These are phyloP conservation scores for Populus hybrid DNA, from an alignment of 441 rosid species.

Conservation along the genomic window DNA sequence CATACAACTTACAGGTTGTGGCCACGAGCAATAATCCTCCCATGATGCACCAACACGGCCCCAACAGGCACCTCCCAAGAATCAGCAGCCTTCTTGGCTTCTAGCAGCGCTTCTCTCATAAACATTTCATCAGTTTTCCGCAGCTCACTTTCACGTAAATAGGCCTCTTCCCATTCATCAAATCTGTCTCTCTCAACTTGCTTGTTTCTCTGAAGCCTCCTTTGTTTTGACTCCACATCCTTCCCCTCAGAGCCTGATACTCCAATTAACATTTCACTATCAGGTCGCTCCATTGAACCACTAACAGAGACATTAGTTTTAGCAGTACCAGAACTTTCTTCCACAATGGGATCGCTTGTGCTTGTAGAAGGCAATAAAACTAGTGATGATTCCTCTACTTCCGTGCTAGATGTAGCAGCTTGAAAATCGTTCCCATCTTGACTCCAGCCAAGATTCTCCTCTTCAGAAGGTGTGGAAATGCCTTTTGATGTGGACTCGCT, in stretches of 20 bases:
- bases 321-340: constrained; percentile 40
- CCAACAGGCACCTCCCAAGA: constrained; percentile 98
- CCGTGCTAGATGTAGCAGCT: constrained; percentile 32
- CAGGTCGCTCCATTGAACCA: constrained; percentile 41
- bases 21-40: constrained; percentile 92
- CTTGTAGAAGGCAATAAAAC: constrained; percentile 36
- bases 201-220: constrained; percentile 65
- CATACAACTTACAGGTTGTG: constrained; percentile 69
- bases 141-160: constrained; percentile 61
- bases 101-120: constrained; percentile 91
- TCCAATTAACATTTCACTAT: constrained; percentile 34
- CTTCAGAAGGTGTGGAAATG: constrained; percentile 39
- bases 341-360: constrained; percentile 30
- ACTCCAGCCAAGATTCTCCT: constrained; percentile 27
- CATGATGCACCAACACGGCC: constrained; percentile 86
- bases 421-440: constrained; percentile 36
- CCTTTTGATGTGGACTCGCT: constrained; percentile 38
- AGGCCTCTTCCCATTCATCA: constrained; percentile 99
- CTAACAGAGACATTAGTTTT: constrained; percentile 31
- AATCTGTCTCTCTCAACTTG: constrained; percentile 75
- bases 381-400: constrained; percentile 31
- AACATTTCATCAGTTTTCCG: constrained; percentile 72
- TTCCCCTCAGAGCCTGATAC: constrained; percentile 34
- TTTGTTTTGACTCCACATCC: constrained; percentile 46
- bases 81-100: constrained; percentile 96